Percentiles rank a stretch among this genome's conserved stretches.
Evolutionary conservation across 164 flowering plant species (phyloP).

Genomic region (Umbellularia californica): DNA sequence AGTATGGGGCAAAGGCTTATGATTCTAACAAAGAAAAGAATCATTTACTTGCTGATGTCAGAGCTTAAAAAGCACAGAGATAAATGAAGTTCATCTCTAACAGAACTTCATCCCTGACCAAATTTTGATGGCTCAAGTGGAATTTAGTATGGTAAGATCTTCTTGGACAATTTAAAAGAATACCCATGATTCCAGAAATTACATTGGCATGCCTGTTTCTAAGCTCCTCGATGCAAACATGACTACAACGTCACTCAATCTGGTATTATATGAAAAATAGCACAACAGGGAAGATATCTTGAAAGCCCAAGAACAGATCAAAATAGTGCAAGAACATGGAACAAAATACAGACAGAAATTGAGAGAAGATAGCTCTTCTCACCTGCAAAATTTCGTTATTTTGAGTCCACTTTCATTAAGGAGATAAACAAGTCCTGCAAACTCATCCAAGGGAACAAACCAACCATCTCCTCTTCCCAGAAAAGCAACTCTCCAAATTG

Average conservation of each 20-base stretch:
- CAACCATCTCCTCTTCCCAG: neutral
- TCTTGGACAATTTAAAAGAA: neutral
- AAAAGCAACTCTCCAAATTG: neutral
- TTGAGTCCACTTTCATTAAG: neutral
- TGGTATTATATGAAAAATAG: neutral
- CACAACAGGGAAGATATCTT: neutral
- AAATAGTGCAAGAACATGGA: neutral
- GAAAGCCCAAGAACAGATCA: neutral
- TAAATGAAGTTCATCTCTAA: neutral
- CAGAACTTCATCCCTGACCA: neutral
- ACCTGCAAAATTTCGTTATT: conserved; percentile 3
- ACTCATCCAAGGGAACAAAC: neutral
- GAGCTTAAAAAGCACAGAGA: neutral
- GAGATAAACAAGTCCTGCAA: neutral
- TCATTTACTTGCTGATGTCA: neutral
- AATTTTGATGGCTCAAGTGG: neutral
- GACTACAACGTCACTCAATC: neutral
- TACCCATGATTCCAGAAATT: neutral
- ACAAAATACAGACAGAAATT: neutral
- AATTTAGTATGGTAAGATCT: neutral
- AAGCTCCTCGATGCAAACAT: neutral
- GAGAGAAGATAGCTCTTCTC: neutral
- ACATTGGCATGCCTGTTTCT: neutral
- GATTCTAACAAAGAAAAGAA: neutral
- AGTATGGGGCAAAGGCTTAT: neutral